phyloP scores from a whole-genome alignment of 2,329 filamentous ascomycete genomes.

The Emergomyces pasteurianus region DNA sequence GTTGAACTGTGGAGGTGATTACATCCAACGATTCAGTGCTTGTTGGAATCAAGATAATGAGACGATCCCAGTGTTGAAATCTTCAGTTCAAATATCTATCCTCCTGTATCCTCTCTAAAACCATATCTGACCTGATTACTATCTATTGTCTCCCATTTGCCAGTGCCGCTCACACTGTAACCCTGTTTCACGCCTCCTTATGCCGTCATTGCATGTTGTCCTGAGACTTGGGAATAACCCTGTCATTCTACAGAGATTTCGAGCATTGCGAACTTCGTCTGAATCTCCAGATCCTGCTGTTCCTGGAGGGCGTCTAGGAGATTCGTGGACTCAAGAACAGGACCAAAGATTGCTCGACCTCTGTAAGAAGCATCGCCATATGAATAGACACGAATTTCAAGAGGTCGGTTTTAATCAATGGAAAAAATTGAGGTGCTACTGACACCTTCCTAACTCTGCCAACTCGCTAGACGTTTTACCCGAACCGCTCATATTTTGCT shows the following conservation, averaged over 20 bases:
- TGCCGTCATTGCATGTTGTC: background rate
- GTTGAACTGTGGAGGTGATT: background rate
- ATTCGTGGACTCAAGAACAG: background rate
- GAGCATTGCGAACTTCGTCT: background rate
- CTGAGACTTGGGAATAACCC: background rate
- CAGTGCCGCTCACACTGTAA: background rate
- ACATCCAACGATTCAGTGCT: background rate
- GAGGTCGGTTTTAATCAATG: background rate
- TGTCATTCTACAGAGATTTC: background rate
- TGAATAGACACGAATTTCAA: background rate
- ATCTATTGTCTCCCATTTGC: background rate
- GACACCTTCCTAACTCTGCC: background rate
- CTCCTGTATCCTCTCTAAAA: background rate
- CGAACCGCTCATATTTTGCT: background rate
- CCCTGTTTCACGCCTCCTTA: background rate
- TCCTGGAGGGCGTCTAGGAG: background rate
- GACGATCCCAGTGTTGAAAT: background rate
- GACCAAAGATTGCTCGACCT: background rate
- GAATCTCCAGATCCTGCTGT: background rate
- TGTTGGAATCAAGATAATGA: background rate
- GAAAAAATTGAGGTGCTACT: background rate
- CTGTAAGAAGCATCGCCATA: background rate
- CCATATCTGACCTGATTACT: background rate
- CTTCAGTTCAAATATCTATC: background rate
- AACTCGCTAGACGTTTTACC: background rate